Percentiles rank a stretch among this genome's conserved stretches.
phyloP scores from a whole-genome alignment of 2,329 filamentous ascomycete species.

The Aspergillus fischeri region DNA sequence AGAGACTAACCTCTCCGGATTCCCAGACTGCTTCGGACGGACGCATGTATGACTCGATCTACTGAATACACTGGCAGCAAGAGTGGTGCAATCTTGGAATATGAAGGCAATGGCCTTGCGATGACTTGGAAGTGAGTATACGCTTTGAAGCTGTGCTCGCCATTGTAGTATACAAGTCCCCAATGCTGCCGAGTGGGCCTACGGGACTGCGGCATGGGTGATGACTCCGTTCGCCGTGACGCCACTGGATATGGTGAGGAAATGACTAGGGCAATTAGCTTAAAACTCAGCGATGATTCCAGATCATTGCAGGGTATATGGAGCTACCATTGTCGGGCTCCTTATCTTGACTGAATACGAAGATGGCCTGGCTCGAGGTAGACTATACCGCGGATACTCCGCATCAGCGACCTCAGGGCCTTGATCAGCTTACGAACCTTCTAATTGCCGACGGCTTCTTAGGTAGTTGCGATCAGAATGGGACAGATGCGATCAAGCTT shows the following conservation, averaged over 20 bases:
- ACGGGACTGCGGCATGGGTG: slow-evolving; percentile 42
- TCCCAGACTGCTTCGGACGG: slow-evolving; percentile 3
- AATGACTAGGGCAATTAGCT: slow-evolving; percentile 28
- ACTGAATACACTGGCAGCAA: slow-evolving; percentile 7
- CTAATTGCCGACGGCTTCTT: slow-evolving; percentile 27
- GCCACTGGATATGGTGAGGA: slow-evolving; percentile 44
- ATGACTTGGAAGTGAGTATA: slow-evolving; percentile 32
- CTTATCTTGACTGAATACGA: slow-evolving; percentile 1
- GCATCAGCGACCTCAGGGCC: neutral
- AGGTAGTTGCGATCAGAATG: slow-evolving; percentile 29
- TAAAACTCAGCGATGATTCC: neutral
- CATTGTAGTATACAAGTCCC: slow-evolving; percentile 46
- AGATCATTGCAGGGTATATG: no score
- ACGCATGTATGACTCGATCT: slow-evolving; percentile 6
- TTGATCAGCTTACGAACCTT: neutral
- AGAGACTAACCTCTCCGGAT: slow-evolving; percentile 7
- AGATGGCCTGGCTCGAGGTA: slow-evolving; percentile 37
- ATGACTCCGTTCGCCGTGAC: slow-evolving; percentile 50
- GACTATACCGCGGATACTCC: neutral
- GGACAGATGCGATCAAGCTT: slow-evolving; percentile 44
- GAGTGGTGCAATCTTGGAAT: neutral
- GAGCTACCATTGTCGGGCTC: slow-evolving; percentile 28
- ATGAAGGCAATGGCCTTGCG: slow-evolving; percentile 4
- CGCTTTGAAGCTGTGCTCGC: slow-evolving; percentile 44
- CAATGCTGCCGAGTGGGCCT: slow-evolving; percentile 50